phyloP scores from a whole-genome alignment of 305 asterid species.

The Solanum chacoense region DNA sequence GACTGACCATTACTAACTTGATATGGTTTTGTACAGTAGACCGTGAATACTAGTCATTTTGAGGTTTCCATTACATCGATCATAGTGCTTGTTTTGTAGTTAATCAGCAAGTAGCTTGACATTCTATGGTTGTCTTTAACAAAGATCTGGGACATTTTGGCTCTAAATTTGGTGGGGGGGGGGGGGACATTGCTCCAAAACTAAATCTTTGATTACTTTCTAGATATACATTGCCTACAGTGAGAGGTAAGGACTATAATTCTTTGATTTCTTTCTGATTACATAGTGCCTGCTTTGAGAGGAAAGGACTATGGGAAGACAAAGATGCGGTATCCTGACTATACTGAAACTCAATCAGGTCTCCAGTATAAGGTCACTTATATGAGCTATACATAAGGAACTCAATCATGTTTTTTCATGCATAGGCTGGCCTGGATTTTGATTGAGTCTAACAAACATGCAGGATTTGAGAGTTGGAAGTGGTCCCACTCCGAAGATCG shows the following conservation, averaged over 20 bases:
- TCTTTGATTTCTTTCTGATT: slow-evolving; percentile 44
- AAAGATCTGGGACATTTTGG: slow-evolving; percentile 31
- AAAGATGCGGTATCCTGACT: slow-evolving; percentile 89
- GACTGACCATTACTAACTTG: neutral
- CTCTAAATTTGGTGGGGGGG: neutral
- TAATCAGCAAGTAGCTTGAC: neutral
- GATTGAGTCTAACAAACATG: slow-evolving; percentile 15
- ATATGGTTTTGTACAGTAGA: neutral
- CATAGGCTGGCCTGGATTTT: slow-evolving; percentile 2
- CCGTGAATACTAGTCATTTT: neutral
- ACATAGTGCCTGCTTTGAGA: slow-evolving; percentile 93
- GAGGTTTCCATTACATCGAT: neutral
- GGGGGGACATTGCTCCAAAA: slow-evolving; percentile 29
- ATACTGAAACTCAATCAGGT: slow-evolving; percentile 72
- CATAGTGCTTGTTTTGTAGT: neutral
- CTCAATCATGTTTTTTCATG: slow-evolving; percentile 12
- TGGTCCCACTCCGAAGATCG: slow-evolving; percentile 74
- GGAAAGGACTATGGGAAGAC: slow-evolving; percentile 98
- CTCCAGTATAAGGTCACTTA: slow-evolving; percentile 85
- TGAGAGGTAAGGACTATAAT: slow-evolving; percentile 74
- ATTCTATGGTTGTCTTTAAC: slow-evolving; percentile 30
- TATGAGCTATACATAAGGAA: slow-evolving; percentile 9
- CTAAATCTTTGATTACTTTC: slow-evolving; percentile 60
- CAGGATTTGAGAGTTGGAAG: slow-evolving; percentile 86
- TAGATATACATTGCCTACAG: slow-evolving; percentile 81